These are phyloP conservation scores for Coemansia sp. DNA, from an alignment of 192 early-diverging fungal genomes.

Conservation along the genomic window DNA sequence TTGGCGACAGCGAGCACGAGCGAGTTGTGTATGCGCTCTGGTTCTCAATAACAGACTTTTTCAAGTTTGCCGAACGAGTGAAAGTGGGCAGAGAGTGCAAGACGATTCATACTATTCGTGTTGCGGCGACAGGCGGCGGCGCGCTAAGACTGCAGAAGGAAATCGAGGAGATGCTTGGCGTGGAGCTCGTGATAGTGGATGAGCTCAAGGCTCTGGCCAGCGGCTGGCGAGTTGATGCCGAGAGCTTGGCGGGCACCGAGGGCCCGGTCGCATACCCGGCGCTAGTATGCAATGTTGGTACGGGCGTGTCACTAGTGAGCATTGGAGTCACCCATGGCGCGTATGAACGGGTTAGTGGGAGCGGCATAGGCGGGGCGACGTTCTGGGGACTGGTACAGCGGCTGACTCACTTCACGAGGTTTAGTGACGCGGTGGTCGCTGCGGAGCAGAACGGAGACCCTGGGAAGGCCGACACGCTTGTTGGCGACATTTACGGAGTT, in stretches of 20 bases:
- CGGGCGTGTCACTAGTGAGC: conserved; percentile 39
- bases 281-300: conserved; percentile 46
- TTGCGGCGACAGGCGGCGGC: conserved; percentile 42
- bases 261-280: conserved; percentile 1
- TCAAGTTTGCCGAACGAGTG: conserved; percentile 1
- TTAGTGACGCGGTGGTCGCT: conserved; percentile 20
- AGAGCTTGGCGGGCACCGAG: background rate
- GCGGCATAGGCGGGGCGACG: conserved; percentile 44
- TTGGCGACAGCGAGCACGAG: conserved; percentile 5
- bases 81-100: background rate
- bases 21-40: conserved; percentile 10
- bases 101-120: background rate
- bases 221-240: conserved; percentile 12
- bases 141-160: conserved; percentile 14
- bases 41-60: conserved; percentile 20
- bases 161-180: conserved; percentile 15
- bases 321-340: background rate
- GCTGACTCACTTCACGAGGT: conserved; percentile 30
- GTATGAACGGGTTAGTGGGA: conserved; percentile 43
- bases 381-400: conserved; percentile 44
- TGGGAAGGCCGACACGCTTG: conserved; percentile 35
- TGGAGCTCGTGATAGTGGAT: conserved; percentile 17
- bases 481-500: conserved; percentile 46
- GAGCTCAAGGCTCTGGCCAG: conserved; percentile 30
- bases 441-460: conserved; percentile 11